Evolutionary conservation across 257 asterid species (phyloP), one percentile per base, ranked within the genome.

Genomic region (Scutellaria barbata): DNA sequence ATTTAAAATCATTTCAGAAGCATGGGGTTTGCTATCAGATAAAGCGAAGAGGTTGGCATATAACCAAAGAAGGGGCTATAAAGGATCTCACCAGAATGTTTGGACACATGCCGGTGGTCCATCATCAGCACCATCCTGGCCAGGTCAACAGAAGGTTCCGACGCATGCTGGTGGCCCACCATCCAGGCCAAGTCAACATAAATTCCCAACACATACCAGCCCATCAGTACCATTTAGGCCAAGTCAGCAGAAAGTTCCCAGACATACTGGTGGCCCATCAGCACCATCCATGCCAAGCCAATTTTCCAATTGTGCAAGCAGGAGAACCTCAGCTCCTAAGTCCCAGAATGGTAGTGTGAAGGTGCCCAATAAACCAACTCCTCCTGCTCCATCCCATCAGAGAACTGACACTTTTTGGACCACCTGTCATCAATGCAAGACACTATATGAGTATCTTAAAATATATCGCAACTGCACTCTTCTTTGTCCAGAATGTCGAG

Each of bases 361-460:
- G 67, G 60, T 37, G 18, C 42, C 76, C 39, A 48, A 80, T 46
- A 46, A 77, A 8, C 56, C 89, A 13, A 57, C 65, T 50, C 74
- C 77, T 33, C 74, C 77, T 33, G 54, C 77, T 14, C 85, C 86
- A 25, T 14, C 75, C 43, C 22, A 61, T 42, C 78, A 61, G 62
- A 87, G 87, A 80, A 68, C 73, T 14, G 92, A 87, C 73, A 75
- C 94, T 66, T 90, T 90, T 70, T 90, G 92, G 97, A 90, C 97
- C 39, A 79, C 83, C 37, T 90, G 97, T 74, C 73, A 13, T 65
- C 74, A 69, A 47, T 90, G 97, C 89, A 80, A 67, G 80, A 84
- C 78, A 79, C 81, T 83, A 22, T 91, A 83, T 50, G 96, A 91
- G 74, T 91, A 87, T 77, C 84, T 74, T 13, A 84, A 69, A 77